phyloP scores from a whole-genome alignment of 2,329 filamentous ascomycete species.

The Colletotrichum liaoningense region DNA sequence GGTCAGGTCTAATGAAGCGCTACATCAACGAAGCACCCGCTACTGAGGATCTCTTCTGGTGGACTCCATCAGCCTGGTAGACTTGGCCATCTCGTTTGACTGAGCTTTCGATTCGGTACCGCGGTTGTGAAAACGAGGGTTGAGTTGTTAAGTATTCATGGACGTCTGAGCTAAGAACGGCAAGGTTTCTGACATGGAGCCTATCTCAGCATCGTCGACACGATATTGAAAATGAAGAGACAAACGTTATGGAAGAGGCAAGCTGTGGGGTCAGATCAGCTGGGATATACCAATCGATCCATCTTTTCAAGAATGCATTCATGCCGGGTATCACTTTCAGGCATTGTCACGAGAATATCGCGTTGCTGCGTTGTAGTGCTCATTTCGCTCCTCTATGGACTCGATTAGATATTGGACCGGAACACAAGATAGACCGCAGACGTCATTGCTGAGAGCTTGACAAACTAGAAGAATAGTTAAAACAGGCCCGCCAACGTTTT shows the following conservation, averaged over 20 bases:
- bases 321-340: neutral
- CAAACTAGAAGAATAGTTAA: neutral
- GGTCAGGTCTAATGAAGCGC: neutral
- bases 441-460: neutral
- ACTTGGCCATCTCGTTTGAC: neutral
- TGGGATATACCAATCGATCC: neutral
- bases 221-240: neutral
- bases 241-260: neutral
- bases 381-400: neutral
- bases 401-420: neutral
- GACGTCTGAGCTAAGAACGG: neutral
- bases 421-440: neutral
- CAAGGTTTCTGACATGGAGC: neutral
- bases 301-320: neutral
- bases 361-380: neutral
- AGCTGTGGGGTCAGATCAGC: neutral
- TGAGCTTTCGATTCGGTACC: neutral
- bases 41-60: neutral
- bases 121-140: neutral
- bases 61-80: neutral
- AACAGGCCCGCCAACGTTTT: neutral
- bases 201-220: neutral
- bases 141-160: neutral
- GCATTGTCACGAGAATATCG: neutral
- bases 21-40: neutral